A percentile compares a stretch with the other conserved stretches of the same genome.
phyloP scores from a whole-genome alignment of 2,329 filamentous ascomycete species.

The Botrytis porri region DNA sequence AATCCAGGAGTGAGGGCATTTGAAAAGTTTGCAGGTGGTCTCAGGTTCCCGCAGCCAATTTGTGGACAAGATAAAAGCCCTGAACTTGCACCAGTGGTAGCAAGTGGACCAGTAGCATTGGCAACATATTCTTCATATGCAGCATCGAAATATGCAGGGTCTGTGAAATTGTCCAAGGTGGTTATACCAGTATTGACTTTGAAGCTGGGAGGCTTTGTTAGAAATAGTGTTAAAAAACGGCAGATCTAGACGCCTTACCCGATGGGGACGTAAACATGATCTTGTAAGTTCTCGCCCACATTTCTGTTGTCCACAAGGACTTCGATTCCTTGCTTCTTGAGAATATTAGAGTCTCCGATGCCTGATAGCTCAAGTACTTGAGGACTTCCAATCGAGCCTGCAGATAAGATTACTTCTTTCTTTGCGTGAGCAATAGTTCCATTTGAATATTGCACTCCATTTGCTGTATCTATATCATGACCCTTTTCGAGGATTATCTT shows the following conservation, averaged over 20 bases:
- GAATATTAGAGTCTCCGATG: constrained; percentile 28
- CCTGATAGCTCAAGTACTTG: constrained; percentile 39
- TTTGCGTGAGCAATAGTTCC: constrained; percentile 27
- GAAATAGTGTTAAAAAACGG: not conserved
- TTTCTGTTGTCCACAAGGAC: constrained; percentile 25
- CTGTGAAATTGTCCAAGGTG: not conserved
- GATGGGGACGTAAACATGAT: constrained; percentile 10
- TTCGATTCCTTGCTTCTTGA: constrained; percentile 25
- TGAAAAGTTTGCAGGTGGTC: not conserved
- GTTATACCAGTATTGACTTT: not conserved
- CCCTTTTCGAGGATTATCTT: constrained; percentile 48
- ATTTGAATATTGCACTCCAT: constrained; percentile 12
- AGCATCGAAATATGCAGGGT: constrained; percentile 1
- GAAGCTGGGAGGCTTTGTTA: not conserved
- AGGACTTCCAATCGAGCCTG: constrained; percentile 31
- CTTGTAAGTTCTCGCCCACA: constrained; percentile 26
- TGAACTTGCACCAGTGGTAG: not conserved
- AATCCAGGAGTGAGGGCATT: not conserved
- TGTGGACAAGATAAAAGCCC: constrained; percentile 1
- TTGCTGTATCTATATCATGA: not conserved
- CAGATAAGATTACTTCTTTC: constrained; percentile 35
- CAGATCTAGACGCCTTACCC: not conserved
- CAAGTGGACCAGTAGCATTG: constrained; percentile 4
- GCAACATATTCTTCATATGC: constrained; percentile 4
- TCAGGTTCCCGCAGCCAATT: constrained; percentile 1